These are phyloP conservation scores for Nakaseomyces delphensis DNA, from an alignment of 1,139 yeast species.

Conservation along the genomic window DNA sequence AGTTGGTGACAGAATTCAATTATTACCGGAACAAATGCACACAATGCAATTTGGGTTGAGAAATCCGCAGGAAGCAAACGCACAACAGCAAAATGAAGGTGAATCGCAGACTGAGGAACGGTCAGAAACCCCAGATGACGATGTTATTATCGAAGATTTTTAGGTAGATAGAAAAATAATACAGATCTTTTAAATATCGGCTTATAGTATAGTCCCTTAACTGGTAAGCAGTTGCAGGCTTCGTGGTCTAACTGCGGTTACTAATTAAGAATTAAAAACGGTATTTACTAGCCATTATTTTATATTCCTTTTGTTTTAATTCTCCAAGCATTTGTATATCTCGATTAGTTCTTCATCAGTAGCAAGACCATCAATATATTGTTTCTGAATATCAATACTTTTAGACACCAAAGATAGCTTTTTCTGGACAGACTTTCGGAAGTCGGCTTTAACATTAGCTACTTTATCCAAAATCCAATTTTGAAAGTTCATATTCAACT, in stretches of 20 bases:
- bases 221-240: neutral
- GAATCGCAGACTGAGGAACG: conserved; percentile 18
- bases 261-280: neutral
- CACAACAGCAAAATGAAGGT: conserved; percentile 11
- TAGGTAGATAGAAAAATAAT: neutral
- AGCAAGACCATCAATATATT: conserved; percentile 12
- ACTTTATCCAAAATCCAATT: conserved; percentile 52
- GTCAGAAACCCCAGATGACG: conserved; percentile 27
- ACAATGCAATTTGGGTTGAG: conserved; percentile 23
- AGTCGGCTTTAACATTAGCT: conserved; percentile 38
- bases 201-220: neutral
- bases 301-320: neutral
- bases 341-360: conserved; percentile 16
- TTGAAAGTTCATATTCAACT: conserved; percentile 57
- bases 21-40: conserved; percentile 23
- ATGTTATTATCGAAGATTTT: conserved; percentile 16
- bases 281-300: conserved; percentile 1
- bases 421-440: conserved; percentile 36
- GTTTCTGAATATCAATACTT: conserved; percentile 14
- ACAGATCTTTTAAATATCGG: neutral
- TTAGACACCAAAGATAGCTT: conserved; percentile 35
- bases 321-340: neutral
- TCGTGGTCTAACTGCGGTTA: neutral
- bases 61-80: conserved; percentile 10
- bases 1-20: conserved; percentile 18